A percentile compares a stretch with the other conserved stretches of the same genome.
These are phyloP conservation scores for Tulasnella calospora DNA, from an alignment of 768 basidiomycete genomes.

Conservation along the genomic window DNA sequence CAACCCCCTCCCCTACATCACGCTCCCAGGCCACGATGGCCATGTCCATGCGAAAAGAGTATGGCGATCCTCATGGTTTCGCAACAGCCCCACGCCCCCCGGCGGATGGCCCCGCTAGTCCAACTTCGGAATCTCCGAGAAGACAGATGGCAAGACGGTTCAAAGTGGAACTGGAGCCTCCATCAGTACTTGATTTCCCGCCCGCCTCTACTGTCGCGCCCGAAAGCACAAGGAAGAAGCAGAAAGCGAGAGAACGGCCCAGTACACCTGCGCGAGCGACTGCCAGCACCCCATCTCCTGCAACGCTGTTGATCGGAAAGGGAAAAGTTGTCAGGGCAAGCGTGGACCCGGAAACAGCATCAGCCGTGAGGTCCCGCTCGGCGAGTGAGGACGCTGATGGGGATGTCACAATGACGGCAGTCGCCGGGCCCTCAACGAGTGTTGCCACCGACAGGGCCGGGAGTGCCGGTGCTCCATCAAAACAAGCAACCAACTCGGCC, in stretches of 20 bases:
- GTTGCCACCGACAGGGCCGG: not conserved
- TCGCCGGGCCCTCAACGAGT: not conserved
- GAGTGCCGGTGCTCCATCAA: not conserved
- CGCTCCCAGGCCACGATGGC: constrained; percentile 9
- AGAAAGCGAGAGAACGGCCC: not conserved
- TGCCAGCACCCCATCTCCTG: not conserved
- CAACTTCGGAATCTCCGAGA: constrained; percentile 20
- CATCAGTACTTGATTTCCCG: not conserved
- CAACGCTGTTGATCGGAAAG: constrained; percentile 14
- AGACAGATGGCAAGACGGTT: constrained; percentile 2
- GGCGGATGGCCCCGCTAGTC: constrained; percentile 17
- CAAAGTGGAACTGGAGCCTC: not conserved
- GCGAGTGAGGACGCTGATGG: constrained; percentile 13
- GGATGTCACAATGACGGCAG: constrained; percentile 5
- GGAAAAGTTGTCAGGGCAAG: constrained; percentile 16
- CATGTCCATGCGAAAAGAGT: constrained; percentile 17
- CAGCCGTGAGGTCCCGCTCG: not conserved
- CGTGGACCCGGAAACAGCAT: constrained; percentile 17
- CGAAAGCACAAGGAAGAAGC: not conserved
- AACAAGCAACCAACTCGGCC: not conserved
- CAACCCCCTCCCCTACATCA: constrained; percentile 16
- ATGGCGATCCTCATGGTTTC: constrained; percentile 23
- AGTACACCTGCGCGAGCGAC: not conserved
- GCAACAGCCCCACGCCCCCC: constrained; percentile 18
- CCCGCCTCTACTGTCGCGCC: not conserved